A percentile compares a stretch with the other conserved stretches of the same genome.
Evolutionary conservation across 1,284 basidiomycete genomes (phyloP).

Genomic region (Trametes polyzona): DNA sequence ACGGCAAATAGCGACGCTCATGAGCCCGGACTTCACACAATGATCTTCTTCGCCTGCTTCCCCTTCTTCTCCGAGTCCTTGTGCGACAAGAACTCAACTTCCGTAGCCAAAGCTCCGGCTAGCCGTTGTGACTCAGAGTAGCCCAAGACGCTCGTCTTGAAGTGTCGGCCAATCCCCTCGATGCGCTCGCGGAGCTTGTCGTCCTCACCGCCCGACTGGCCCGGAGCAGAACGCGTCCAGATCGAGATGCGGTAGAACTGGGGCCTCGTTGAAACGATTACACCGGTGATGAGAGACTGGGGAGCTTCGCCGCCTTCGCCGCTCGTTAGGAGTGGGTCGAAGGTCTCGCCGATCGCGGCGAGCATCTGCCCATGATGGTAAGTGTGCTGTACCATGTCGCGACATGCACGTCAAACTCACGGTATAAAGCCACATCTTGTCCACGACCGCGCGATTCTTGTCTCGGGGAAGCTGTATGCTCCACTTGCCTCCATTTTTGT

Average conservation of each 20-base stretch:
- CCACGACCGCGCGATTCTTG: conserved; percentile 84
- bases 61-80: conserved; percentile 96
- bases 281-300: conserved; percentile 87
- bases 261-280: conserved; percentile 92
- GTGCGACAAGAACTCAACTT: conserved; percentile 94
- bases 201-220: conserved; percentile 40
- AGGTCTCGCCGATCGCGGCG: conserved; percentile 95
- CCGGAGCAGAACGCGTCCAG: conserved; percentile 90
- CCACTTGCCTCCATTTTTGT: conserved; percentile 98
- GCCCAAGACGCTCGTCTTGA: conserved; percentile 91
- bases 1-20: conserved; percentile 3
- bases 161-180: conserved; percentile 76
- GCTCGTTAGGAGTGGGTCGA: conserved; percentile 79
- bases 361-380: conserved; percentile 74
- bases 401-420: conserved; percentile 44
- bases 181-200: conserved; percentile 56
- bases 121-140: conserved; percentile 77
- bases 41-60: conserved; percentile 80
- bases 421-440: conserved; percentile 98
- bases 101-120: conserved; percentile 83
- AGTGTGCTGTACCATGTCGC: neutral
- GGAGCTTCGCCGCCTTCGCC: conserved; percentile 52
- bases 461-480: conserved; percentile 96
- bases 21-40: conserved; percentile 51
- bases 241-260: conserved; percentile 97